A percentile compares a stretch with the other conserved stretches of the same genome.
These are phyloP conservation scores for Pseudogymnoascus sp. DNA, from an alignment of 2,329 filamentous ascomycete species.

Conservation along the genomic window DNA sequence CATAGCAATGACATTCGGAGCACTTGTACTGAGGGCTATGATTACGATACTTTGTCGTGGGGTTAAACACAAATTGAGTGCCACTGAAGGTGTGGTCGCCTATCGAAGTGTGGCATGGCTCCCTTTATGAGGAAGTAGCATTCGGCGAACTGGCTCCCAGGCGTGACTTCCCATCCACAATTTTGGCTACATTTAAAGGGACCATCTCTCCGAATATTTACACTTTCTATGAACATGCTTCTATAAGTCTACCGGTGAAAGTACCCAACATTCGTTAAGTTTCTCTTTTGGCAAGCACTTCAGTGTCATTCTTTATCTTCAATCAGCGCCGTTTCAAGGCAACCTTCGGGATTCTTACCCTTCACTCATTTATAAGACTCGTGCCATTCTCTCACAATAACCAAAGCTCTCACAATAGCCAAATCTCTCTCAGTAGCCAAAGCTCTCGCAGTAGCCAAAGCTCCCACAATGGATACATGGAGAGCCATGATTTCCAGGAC, in stretches of 20 bases:
- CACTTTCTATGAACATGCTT: neutral
- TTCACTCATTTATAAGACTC: neutral
- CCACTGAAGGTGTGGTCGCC: neutral
- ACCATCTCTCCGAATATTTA: neutral
- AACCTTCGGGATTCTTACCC: neutral
- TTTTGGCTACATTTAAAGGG: neutral
- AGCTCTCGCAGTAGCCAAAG: neutral
- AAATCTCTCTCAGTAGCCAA: neutral
- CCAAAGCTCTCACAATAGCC: neutral
- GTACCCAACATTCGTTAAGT: conserved; percentile 1
- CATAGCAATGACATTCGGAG: neutral
- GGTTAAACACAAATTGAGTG: neutral
- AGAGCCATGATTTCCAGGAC: neutral
- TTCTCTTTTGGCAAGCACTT: neutral
- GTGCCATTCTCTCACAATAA: neutral
- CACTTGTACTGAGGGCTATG: neutral
- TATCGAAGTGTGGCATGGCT: neutral
- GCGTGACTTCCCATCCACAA: neutral
- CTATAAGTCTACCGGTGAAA: neutral
- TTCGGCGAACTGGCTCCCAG: neutral
- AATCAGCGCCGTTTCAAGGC: neutral
- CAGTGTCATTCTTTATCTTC: neutral
- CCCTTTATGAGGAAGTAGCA: neutral
- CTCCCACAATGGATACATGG: neutral
- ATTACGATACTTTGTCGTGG: neutral